Base-by-base conservation (phyloP, 495 filamentous ascomycete species). In the Entonaema liquescens region DNA sequence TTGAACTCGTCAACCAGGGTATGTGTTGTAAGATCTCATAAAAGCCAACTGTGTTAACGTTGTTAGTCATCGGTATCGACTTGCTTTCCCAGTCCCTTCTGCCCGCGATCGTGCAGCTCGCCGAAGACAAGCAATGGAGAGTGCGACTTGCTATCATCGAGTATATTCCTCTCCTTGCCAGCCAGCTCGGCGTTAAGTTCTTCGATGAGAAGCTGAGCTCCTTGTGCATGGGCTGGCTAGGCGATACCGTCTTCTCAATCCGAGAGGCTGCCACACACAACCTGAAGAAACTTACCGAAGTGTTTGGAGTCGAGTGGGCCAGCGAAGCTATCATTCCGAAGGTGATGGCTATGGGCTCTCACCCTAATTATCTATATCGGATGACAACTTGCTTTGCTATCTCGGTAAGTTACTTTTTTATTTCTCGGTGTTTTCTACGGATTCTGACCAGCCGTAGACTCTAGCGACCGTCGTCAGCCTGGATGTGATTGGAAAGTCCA, bases 351-450 rank as follows among this genome's bases (percentile, higher is more conserved):
- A 97, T 99, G 96, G 95, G 95, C 31, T 89, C 91, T 62, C 96
- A 99, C 76, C 93, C 95, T 25, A 99, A 99, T 80, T 99, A 99
- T 77, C 89, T 99, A 44, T 99, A 99, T 86, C 89, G 95, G 71
- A 99, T 99, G 95, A 99, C 95, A 12, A 99, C 95, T 29, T 98
- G 94, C 81, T 98, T 98, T 76, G 95, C 95, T 55, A 93, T 99
- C 73, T 93, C 95, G 67, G 95, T 99, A 88, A 83, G 92, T 86
- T 2, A 7, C 4, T 19, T 13, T 44, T 8, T 1, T 19, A 13
- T 42, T 3, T 42, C 59, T 29, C 33, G 44, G 36, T 61, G 28
- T 38, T 13, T 21, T 40, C 25, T 50, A 38, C 2, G 19, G 2
- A 26, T 69, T 54, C 75, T 86, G 72, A 87, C 74, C 66, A 50